These are phyloP conservation scores for Alternaria consortialis DNA, from an alignment of 2,329 filamentous ascomycete species.

Conservation along the genomic window DNA sequence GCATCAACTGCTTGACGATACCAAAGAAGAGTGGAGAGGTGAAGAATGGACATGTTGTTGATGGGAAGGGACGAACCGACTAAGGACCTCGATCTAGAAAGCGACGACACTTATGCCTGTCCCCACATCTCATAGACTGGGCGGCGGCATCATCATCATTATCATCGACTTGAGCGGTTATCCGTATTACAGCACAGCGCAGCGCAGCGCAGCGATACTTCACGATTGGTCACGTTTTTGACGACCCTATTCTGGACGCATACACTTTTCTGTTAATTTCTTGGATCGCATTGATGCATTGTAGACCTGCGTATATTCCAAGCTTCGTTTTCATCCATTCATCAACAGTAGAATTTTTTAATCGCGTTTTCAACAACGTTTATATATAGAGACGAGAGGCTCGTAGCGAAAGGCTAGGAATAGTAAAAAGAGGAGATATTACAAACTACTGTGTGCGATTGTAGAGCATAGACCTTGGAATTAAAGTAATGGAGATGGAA, in stretches of 20 bases:
- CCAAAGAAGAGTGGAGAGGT: slow-evolving; percentile 45
- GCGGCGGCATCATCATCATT: background rate
- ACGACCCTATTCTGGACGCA: background rate
- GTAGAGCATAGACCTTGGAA: too few species aligned
- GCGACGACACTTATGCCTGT: slow-evolving; percentile 4
- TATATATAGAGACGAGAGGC: background rate
- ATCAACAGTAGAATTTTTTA: slow-evolving; percentile 1
- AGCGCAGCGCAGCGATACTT: background rate
- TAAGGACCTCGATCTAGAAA: slow-evolving; percentile 17
- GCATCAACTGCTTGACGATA: slow-evolving; percentile 95
- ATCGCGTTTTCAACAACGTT: slow-evolving; percentile 6
- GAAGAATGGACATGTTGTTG: slow-evolving; percentile 38
- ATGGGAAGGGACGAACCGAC: slow-evolving; percentile 48
- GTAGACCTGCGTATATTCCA: too few species aligned
- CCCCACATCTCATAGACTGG: background rate
- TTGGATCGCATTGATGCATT: background rate
- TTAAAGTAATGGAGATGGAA: too few species aligned
- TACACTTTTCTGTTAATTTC: background rate
- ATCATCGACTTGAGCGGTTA: slow-evolving; percentile 7
- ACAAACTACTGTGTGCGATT: too few species aligned
- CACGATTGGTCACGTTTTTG: background rate
- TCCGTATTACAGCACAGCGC: background rate
- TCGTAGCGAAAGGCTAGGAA: background rate
- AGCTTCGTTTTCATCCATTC: background rate
- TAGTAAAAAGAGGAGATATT: too few species aligned